A percentile compares a stretch with the other conserved stretches of the same genome.
phyloP scores from a whole-genome alignment of 148 eudicot species.

The Persicaria maculosa region DNA sequence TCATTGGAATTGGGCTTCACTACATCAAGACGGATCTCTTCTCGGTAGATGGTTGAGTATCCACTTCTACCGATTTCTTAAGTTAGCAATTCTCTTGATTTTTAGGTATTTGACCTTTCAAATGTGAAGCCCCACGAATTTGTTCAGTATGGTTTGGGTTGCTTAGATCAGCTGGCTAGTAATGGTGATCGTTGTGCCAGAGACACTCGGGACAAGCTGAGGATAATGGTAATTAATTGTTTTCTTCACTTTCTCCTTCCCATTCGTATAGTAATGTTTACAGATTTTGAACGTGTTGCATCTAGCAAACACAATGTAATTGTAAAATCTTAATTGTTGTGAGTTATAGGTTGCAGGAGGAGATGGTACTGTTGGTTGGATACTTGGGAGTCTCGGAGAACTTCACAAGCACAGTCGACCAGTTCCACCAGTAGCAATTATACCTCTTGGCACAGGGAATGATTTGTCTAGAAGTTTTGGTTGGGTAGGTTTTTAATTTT shows the following conservation, averaged over 20 bases:
- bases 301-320: not conserved
- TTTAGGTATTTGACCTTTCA: slow-evolving; percentile 76
- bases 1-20: too few relatives aligned
- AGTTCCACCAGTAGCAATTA: slow-evolving; percentile 82
- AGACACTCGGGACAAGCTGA: slow-evolving; percentile 67
- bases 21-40: not conserved
- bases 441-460: slow-evolving; percentile 99
- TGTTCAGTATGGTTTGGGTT: slow-evolving; percentile 69
- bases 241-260: not conserved
- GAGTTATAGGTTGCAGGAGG: slow-evolving; percentile 93
- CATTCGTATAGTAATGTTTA: not conserved
- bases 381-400: slow-evolving; percentile 84
- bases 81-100: not conserved
- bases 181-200: slow-evolving; percentile 75
- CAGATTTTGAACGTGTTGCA: not conserved
- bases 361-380: slow-evolving; percentile 99
- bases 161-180: slow-evolving; percentile 74
- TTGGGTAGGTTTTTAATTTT: slow-evolving; percentile 53
- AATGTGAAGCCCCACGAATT: slow-evolving; percentile 75
- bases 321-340: not conserved
- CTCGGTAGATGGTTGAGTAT: not conserved
- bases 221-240: slow-evolving; percentile 67
- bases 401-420: slow-evolving; percentile 73
- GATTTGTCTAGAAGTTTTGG: slow-evolving; percentile 97
- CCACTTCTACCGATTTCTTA: not conserved